A percentile compares a stretch with the other conserved stretches of the same genome.
phyloP scores from a whole-genome alignment of 1,139 yeast species.

The Hansenula lynferdii region DNA sequence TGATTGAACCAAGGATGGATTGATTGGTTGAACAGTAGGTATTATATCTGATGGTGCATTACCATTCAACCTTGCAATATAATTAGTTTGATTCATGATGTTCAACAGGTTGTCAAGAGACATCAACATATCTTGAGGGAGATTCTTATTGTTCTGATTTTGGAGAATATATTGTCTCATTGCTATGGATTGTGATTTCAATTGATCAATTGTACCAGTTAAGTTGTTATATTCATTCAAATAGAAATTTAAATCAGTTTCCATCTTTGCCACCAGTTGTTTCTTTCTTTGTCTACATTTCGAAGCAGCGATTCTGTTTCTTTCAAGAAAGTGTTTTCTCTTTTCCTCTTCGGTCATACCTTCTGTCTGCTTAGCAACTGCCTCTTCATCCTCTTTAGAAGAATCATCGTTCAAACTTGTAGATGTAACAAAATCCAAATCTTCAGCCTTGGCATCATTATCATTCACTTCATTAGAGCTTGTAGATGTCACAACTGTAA shows the following conservation, averaged over 20 bases:
- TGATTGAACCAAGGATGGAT: slow-evolving; percentile 18
- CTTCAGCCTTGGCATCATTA: slow-evolving; percentile 10
- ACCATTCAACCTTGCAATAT: slow-evolving; percentile 21
- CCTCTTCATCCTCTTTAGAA: slow-evolving; percentile 5
- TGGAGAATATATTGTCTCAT: slow-evolving; percentile 38
- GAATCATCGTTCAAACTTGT: no score
- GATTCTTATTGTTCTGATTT: no score
- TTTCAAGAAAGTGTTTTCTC: slow-evolving; percentile 76
- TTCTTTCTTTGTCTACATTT: slow-evolving; percentile 95
- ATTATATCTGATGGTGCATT: slow-evolving; percentile 19
- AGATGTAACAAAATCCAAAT: no score
- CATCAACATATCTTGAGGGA: slow-evolving; percentile 9
- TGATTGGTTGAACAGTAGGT: slow-evolving; percentile 24
- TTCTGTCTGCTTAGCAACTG: slow-evolving; percentile 3
- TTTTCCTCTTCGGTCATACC: slow-evolving; percentile 55
- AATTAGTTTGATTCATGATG: slow-evolving; percentile 18
- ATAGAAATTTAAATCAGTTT: slow-evolving; percentile 65
- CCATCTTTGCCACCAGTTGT: slow-evolving; percentile 80
- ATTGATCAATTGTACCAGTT: slow-evolving; percentile 49
- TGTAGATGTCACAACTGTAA: neutral
- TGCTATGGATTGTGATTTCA: slow-evolving; percentile 55
- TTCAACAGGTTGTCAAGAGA: slow-evolving; percentile 13
- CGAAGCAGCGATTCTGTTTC: slow-evolving; percentile 93
- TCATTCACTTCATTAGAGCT: slow-evolving; percentile 20
- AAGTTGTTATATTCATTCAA: slow-evolving; percentile 68